A percentile compares a stretch with the other conserved stretches of the same genome.
Conservation (phyloP, 108 stramenopile genomes). For the Cyclotella cryptica region DNA sequence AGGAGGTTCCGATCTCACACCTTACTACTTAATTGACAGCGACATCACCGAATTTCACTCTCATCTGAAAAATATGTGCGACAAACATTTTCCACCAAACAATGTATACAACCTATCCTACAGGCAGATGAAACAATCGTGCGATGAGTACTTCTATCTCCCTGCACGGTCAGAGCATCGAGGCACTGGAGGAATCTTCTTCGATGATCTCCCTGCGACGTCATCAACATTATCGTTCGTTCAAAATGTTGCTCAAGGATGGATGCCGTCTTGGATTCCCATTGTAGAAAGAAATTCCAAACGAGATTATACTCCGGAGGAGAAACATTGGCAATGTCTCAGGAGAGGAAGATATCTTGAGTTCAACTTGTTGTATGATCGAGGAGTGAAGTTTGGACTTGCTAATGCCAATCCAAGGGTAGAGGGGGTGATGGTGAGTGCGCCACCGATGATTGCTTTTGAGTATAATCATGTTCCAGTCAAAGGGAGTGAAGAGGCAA, state of each 20-base stretch:
- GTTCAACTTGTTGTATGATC: constrained; percentile 93
- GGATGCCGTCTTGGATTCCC: constrained; percentile 94
- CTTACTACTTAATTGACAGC: constrained; percentile 89
- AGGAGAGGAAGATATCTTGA: constrained; percentile 66
- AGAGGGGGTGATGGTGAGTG: constrained; percentile 91
- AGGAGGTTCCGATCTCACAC: constrained; percentile 91
- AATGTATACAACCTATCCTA: constrained; percentile 61
- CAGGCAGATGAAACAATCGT: constrained; percentile 70
- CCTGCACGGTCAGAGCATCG: constrained; percentile 92
- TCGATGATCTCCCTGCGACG: constrained; percentile 87
- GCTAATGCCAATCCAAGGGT: constrained; percentile 84
- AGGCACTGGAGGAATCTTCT: constrained; percentile 96
- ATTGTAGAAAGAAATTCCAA: constrained; percentile 69
- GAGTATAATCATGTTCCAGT: constrained; percentile 84
- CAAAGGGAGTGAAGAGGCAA: constrained; percentile 77
- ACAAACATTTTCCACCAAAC: constrained; percentile 53
- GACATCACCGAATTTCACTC: constrained; percentile 85
- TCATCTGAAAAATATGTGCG: constrained; percentile 67
- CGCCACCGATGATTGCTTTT: constrained; percentile 87
- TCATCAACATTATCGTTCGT: constrained; percentile 62
- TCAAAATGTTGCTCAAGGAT: constrained; percentile 74
- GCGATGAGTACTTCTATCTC: constrained; percentile 95
- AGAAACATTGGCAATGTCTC: constrained; percentile 90
- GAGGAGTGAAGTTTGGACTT: constrained; percentile 92
- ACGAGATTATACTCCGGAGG: constrained; percentile 62